Percentiles rank a stretch among this genome's conserved stretches.
These are phyloP conservation scores for barley (Hordeum vulgare) DNA, from an alignment of 176 grass and related monocot genomes.

Conservation along the genomic window MorexV3_pseudomolecules_assembly NC_058521.1:606509164-606509663, in stretches of 20 bases:
- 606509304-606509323: neutral
- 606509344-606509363: conserved; percentile 26
- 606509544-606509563: neutral
- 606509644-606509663: neutral
- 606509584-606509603: neutral
- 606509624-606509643: neutral
- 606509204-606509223: conserved; percentile 28
- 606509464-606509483: neutral
- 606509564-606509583: neutral
- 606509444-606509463: conserved; percentile 2
- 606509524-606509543: neutral
- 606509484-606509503: neutral
- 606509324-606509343: neutral
- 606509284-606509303: conserved; percentile 31
- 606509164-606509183: neutral
- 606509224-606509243: neutral
- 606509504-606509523: neutral
- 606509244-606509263: neutral
- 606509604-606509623: neutral
- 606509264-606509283: conserved; percentile 46
- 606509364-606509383: conserved; percentile 14
- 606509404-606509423: neutral
- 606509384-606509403: conserved; percentile 12
- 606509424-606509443: conserved; percentile 37
- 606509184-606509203: conserved; percentile 4